These are phyloP conservation scores for Xylaria grammica DNA, from an alignment of 495 filamentous ascomycete species.

Conservation along the genomic window DNA sequence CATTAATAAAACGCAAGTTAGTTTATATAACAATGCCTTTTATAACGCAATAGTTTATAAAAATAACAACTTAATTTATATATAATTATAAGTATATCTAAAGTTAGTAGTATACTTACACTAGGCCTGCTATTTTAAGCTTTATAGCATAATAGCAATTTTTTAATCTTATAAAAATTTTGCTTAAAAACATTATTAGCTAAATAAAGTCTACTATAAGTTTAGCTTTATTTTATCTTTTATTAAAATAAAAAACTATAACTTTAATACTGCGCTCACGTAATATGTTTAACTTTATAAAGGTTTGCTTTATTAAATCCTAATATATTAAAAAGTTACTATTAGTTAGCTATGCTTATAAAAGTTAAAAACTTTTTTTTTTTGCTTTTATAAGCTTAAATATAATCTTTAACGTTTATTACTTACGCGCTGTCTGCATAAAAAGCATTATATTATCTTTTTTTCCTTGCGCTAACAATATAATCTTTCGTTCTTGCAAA, in stretches of 20 bases:
- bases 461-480: not conserved
- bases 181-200: conserved; percentile 3
- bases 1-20: not conserved
- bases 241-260: not conserved
- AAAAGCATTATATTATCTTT: not conserved
- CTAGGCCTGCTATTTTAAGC: not conserved
- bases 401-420: not conserved
- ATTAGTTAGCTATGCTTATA: conserved; percentile 1
- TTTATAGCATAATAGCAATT: not conserved
- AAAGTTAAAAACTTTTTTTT: conserved; percentile 1
- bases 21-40: conserved; percentile 15
- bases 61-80: not conserved
- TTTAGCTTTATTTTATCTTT: not conserved
- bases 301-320: not conserved
- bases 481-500: not conserved
- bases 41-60: conserved; percentile 5
- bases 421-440: not conserved
- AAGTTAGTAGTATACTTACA: not conserved
- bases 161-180: conserved; percentile 14
- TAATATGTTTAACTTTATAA: not conserved
- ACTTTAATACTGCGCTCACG: not conserved
- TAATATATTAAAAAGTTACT: not conserved
- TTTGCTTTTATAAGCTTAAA: conserved; percentile 4
- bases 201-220: not conserved
- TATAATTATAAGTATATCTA: conserved; percentile 3